Percentiles rank a stretch among this genome's conserved stretches.
Conservation (phyloP, 352 stramenopile genomes). For the Phytophthora chlamydospora region DNA sequence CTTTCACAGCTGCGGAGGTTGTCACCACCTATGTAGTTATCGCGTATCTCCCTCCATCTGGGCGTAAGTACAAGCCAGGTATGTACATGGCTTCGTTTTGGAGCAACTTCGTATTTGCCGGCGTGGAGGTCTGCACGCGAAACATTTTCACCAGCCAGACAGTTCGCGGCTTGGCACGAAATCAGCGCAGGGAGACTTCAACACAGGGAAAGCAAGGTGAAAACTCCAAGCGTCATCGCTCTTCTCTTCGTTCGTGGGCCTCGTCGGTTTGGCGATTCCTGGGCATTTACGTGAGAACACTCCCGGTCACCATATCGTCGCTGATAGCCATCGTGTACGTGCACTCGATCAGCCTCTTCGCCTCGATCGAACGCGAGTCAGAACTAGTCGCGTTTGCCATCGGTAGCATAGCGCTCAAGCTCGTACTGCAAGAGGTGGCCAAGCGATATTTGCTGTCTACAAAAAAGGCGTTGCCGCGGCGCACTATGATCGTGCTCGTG, state of each 20-base stretch:
- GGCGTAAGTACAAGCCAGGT: slow-evolving; percentile 20
- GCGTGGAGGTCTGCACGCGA: slow-evolving; percentile 7
- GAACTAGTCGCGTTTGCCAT: slow-evolving; percentile 12
- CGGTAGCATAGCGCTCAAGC: slow-evolving; percentile 20
- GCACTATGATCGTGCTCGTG: slow-evolving; percentile 19
- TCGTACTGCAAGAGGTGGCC: slow-evolving; percentile 11
- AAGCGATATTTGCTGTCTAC: slow-evolving; percentile 10
- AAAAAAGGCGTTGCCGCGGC: background rate
- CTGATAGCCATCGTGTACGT: slow-evolving; percentile 21
- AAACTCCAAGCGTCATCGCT: background rate
- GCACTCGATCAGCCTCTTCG: slow-evolving; percentile 16
- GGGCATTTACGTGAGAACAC: slow-evolving; percentile 5
- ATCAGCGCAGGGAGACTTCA: background rate
- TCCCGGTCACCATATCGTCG: background rate
- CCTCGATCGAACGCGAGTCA: slow-evolving; percentile 1
- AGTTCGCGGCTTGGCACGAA: slow-evolving; percentile 6
- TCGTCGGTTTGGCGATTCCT: slow-evolving; percentile 5
- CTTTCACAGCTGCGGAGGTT: slow-evolving; percentile 1
- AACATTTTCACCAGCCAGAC: slow-evolving; percentile 20
- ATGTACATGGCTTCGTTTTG: slow-evolving; percentile 26
- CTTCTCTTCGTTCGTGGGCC: background rate
- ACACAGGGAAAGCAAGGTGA: background rate
- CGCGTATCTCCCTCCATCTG: background rate
- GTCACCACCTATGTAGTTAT: slow-evolving; percentile 2
- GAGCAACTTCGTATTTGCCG: slow-evolving; percentile 6